A percentile compares a stretch with the other conserved stretches of the same genome.
Evolutionary conservation across 2,329 filamentous ascomycete species (phyloP).

Genomic region (Ophiosphaerella korrae): DNA sequence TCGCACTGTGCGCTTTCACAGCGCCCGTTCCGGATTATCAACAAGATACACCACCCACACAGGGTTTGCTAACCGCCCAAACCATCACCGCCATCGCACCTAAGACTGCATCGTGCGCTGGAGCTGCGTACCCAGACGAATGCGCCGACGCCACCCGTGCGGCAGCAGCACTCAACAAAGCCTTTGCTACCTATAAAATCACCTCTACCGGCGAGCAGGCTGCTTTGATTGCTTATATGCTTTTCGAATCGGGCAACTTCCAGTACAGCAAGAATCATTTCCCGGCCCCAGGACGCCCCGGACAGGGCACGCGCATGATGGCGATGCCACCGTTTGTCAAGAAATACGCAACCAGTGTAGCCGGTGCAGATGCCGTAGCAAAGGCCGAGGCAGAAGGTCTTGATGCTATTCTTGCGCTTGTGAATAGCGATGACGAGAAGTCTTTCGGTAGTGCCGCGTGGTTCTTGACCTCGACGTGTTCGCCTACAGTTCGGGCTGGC

Average conservation of each 20-base stretch:
- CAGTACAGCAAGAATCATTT: conserved; percentile 72
- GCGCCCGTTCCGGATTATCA: conserved; percentile 21
- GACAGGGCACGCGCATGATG: conserved; percentile 76
- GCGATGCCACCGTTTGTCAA: conserved; percentile 61
- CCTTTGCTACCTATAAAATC: conserved; percentile 65
- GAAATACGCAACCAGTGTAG: conserved; percentile 59
- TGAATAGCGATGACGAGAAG: conserved; percentile 53
- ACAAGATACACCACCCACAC: conserved; percentile 1
- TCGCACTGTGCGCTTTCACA: conserved; percentile 47
- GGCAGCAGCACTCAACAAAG: conserved; percentile 60
- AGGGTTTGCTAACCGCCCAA: conserved; percentile 24
- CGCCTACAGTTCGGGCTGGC: conserved; percentile 46
- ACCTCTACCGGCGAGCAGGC: conserved; percentile 65
- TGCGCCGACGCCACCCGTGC: conserved; percentile 65
- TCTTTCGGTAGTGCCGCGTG: conserved; percentile 66
- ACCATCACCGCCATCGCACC: conserved; percentile 63
- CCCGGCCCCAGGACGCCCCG: conserved; percentile 59
- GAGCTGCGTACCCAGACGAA: conserved; percentile 56
- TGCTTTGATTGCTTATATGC: conserved; percentile 71
- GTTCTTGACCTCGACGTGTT: conserved; percentile 64
- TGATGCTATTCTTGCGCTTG: conserved; percentile 56
- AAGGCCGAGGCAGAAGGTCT: conserved; percentile 25
- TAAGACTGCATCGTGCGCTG: conserved; percentile 58
- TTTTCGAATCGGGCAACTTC: conserved; percentile 73
- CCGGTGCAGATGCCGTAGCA: conserved; percentile 38